Evolutionary conservation across 202 grass and related monocot species (phyloP), one percentile per base, ranked within the genome.

Genomic region (Carex sylvatica): DNA sequence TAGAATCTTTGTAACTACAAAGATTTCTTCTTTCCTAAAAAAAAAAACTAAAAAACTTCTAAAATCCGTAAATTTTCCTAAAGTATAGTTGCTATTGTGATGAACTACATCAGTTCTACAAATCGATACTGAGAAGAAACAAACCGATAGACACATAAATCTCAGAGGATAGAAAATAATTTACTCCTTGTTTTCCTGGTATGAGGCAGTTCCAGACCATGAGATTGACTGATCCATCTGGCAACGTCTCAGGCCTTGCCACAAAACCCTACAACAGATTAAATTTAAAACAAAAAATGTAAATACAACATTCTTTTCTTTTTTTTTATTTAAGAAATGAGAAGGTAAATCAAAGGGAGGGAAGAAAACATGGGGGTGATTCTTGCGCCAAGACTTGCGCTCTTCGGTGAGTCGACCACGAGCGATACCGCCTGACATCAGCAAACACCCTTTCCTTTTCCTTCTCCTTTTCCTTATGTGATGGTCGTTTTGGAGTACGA

Each of bases 351-450:
- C 24, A 64, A 59, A 38, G 56, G 53, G 44, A 73, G 9, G 61
- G 80, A 20, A 64, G 6, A 81, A 36, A 40, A 89, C 91, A 36
- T 92, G 88, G 47, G 91, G 94, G 26, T 97, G 94, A 71, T 86
- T 94, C 91, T 88, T 94, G 84, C 91, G 91, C 94, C 92, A 91
- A 1, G 85, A 71, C 79, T 91, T 94, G 84, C 94, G 94, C 85
- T 97, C 94, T 80, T 97, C 91, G 11, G 91, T 81, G 28, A 97
- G 91, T 22, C 91, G 89, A 40, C 85, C 90, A 68, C 90, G 87
- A 65, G 94, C 92, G 72, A 97, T 89, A 55, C 94, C 90, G 69
- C 91, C 88, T 38, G 90, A 92, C 54, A 91, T 91, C 72, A 89
- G 83, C 61, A 36, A 35, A 70, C 28, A 28, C 28, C 28, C 28